Percentiles rank a stretch among this genome's conserved stretches.
Conservation (phyloP, 129 eudicot genomes). For the Sambucus nigra region DNA sequence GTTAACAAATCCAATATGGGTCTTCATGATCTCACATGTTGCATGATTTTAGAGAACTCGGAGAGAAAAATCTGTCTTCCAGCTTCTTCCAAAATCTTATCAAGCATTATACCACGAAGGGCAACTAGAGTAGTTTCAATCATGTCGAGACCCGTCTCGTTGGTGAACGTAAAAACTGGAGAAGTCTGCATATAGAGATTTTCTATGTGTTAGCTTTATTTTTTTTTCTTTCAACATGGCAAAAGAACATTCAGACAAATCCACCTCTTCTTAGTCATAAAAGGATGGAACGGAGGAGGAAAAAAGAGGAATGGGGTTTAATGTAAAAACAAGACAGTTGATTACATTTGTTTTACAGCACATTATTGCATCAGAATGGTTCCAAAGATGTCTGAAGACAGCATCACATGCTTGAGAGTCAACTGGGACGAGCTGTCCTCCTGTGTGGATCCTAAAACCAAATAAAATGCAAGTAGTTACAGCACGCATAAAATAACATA, state of each 20-base stretch:
- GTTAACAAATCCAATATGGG: not conserved
- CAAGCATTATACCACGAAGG: conserved; percentile 78
- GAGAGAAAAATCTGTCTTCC: conserved; percentile 67
- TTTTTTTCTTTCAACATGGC: not conserved
- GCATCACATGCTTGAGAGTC: conserved; percentile 45
- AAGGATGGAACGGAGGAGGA: not conserved
- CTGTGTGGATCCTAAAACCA: conserved; percentile 51
- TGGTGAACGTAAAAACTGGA: conserved; percentile 64
- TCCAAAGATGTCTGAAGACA: conserved; percentile 70
- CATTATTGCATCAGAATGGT: conserved; percentile 64
- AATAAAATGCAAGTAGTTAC: too few relatives aligned
- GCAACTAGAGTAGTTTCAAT: conserved; percentile 79
- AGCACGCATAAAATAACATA: too few relatives aligned
- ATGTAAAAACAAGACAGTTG: not conserved
- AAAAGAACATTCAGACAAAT: not conserved
- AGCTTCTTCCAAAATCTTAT: conserved; percentile 75
- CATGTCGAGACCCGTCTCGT: conserved; percentile 92
- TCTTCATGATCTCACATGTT: conserved; percentile 33
- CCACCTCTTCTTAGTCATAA: not conserved
- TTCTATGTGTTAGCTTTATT: not conserved
- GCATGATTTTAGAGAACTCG: conserved; percentile 77
- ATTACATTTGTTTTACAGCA: conserved; percentile 68
- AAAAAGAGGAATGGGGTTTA: not conserved
- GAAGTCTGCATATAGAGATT: conserved; percentile 34
- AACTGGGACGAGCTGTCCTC: conserved; percentile 46